Base-by-base conservation (phyloP, 2,329 filamentous ascomycete genomes). In the Fusarium fracticaudum region DNA sequence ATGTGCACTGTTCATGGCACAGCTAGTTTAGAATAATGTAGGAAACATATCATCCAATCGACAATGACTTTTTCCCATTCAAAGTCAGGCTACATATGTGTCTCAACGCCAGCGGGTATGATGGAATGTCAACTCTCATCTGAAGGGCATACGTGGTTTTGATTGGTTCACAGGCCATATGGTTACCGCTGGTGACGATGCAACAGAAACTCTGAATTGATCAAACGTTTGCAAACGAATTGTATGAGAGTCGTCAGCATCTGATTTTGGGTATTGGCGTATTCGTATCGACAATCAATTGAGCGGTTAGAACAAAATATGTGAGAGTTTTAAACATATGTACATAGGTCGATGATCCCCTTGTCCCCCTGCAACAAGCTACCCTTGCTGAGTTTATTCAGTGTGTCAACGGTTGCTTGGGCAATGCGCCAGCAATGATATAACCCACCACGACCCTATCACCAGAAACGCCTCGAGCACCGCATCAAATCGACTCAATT, bases 341-440 rank as follows among this genome's bases (percentile, higher is more conserved):
- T 18, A 11, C 37, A 38, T 38, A 38, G 17, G 10, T 47, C 20
- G 44, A 47, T 29, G 44, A 26, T 47, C 57, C 41, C 67, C 66
- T 75, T 59, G 48, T 65, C 63, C 51, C 51, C 67, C 64, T 75
- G 55, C 66, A 22, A 72, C 67, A 35, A 74, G 38, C 50, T 54
- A 67, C 67, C 63, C 50, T 60, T 65, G 61, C 69, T 65, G 60
- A 48, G 40, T 48, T 65, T 64, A 50, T 50, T 50, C 60, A 41
- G 33, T 55, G 31, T 55, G 60, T 64, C 57, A 26, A 50, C 60
- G 69, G 75, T 78, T 78, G 76, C 76, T 78, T 78, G 69, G 76
- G 67, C 76, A 78, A 78, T 78, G 74, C 60, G 53, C 64, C 74
- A 61, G 54, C 43, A 69, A 31, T 29, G 47, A 40, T 33, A 59